A percentile compares a stretch with the other conserved stretches of the same genome.
Conservation (phyloP, 371 early-diverging fungal species). For the Chytridiales sp. region DNA sequence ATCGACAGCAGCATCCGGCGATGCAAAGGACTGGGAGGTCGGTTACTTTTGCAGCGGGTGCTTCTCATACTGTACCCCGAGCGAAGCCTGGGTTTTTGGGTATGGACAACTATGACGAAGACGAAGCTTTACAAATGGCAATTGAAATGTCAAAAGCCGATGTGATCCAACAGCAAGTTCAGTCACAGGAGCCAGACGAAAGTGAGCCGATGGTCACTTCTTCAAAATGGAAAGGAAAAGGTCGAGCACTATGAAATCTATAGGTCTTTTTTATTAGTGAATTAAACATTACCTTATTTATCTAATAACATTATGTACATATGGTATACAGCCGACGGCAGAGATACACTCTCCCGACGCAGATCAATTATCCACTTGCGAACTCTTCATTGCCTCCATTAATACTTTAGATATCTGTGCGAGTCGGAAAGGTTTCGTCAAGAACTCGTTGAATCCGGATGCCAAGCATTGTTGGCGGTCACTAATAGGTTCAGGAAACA, state of each 20-base stretch:
- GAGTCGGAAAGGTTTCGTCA: conserved; percentile 35
- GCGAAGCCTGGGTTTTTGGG: neutral
- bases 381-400: no score
- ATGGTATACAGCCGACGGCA: no score
- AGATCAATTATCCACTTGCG: no score
- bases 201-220: neutral
- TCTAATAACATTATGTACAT: no score
- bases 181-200: neutral
- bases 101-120: neutral
- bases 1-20: no score
- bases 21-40: no score
- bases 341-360: no score
- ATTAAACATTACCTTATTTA: no score
- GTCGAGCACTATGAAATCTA: neutral
- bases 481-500: neutral
- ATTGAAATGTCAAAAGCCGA: conserved; percentile 4
- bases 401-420: no score
- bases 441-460: conserved; percentile 30
- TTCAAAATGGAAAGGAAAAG: conserved; percentile 6
- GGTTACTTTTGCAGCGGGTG: no score
- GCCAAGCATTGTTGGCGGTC: conserved; percentile 25
- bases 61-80: no score
- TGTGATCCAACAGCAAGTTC: neutral
- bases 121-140: conserved; percentile 10
- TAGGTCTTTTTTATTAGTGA: neutral